Conservation (phyloP, 148 eudicot species). For the Rhododendron molle region DNA sequence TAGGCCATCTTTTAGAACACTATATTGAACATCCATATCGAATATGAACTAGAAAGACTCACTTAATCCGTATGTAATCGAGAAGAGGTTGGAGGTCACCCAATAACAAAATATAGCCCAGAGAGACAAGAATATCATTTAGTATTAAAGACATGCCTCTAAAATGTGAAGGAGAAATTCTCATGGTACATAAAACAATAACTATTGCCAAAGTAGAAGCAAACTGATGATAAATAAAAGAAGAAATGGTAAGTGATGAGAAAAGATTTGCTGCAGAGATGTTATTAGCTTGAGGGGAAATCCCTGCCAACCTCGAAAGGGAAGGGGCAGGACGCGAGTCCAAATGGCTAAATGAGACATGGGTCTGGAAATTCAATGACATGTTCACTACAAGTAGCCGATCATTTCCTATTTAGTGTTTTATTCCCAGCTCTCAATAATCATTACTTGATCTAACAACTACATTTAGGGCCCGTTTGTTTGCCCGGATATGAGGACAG, state of each 20-base stretch:
- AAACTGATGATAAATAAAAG: background rate
- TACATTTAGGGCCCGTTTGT: background rate
- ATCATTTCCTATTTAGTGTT: background rate
- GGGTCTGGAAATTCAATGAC: background rate
- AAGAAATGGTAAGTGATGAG: background rate
- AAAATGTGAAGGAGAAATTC: background rate
- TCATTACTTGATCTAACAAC: background rate
- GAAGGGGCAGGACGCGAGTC: background rate
- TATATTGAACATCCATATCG: background rate
- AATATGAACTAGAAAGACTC: constrained; percentile 22
- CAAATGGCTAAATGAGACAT: background rate
- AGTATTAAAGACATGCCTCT: background rate
- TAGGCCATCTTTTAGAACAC: background rate
- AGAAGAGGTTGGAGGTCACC: constrained; percentile 87
- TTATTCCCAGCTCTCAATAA: background rate
- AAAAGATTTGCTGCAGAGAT: background rate
- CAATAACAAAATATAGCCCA: constrained; percentile 96
- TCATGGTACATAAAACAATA: background rate
- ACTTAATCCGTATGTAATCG: constrained; percentile 78
- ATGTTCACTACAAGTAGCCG: background rate
- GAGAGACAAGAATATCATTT: constrained; percentile 9
- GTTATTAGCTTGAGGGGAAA: background rate
- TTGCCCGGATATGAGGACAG: background rate
- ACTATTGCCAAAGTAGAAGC: background rate
- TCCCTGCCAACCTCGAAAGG: background rate